These are phyloP conservation scores for Pilaira anomala DNA, from an alignment of 192 early-diverging fungal species.

Conservation along the genomic window DNA sequence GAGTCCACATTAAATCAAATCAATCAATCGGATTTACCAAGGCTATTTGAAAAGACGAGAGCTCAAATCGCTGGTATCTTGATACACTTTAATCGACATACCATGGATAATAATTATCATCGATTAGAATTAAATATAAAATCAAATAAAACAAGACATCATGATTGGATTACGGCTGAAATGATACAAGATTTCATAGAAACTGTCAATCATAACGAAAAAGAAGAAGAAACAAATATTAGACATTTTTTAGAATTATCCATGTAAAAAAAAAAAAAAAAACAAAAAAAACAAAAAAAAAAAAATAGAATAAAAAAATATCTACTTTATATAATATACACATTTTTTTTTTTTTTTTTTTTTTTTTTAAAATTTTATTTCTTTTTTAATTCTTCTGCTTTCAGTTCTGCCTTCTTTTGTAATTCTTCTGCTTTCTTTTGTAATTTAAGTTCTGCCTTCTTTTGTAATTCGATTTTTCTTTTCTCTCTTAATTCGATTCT, in stretches of 20 bases:
- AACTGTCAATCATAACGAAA: background rate
- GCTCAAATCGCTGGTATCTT: slow-evolving; percentile 12
- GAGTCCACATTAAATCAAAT: background rate
- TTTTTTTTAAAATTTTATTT: background rate
- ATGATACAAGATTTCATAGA: slow-evolving; percentile 7
- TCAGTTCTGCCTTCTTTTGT: too few species aligned
- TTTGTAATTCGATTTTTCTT: too few species aligned
- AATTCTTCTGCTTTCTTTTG: too few species aligned
- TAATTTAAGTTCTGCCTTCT: too few species aligned
- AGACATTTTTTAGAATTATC: background rate
- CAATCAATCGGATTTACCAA: slow-evolving; percentile 7
- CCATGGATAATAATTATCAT: background rate
- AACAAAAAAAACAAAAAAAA: too few species aligned
- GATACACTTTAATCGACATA: slow-evolving; percentile 9
- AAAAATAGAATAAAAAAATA: too few species aligned
- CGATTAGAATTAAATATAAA: background rate
- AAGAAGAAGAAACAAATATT: slow-evolving; percentile 2
- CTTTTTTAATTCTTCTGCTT: too few species aligned
- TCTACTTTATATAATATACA: too few species aligned
- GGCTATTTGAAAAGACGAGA: slow-evolving; percentile 12
- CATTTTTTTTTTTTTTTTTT: too few species aligned
- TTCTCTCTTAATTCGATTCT: too few species aligned
- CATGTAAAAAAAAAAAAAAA: background rate
- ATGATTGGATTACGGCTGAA: slow-evolving; percentile 9
- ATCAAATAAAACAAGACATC: background rate